Percentiles rank a stretch among this genome's conserved stretches.
Conservation (phyloP, 1,284 basidiomycete species). For the Kalmanozyma brasiliensis region DNA sequence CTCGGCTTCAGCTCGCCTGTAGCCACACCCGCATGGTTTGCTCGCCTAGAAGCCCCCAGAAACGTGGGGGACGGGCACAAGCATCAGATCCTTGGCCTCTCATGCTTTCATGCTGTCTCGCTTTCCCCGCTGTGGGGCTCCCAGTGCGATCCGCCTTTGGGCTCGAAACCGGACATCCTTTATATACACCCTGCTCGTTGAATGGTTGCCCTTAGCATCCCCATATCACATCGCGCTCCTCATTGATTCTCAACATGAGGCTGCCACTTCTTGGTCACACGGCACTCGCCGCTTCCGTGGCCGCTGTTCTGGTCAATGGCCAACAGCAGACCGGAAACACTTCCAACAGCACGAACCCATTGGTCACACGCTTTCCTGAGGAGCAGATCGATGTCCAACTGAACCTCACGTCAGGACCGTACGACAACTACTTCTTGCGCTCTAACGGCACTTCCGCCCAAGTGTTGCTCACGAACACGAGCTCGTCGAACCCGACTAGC, state of each 20-base stretch:
- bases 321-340: slow-evolving; percentile 14
- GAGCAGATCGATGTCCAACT: slow-evolving; percentile 27
- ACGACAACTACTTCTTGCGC: slow-evolving; percentile 71
- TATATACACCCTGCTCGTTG: too few species aligned
- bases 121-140: too few species aligned
- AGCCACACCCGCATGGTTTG: too few species aligned
- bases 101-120: background rate
- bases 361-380: slow-evolving; percentile 27
- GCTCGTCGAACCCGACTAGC: slow-evolving; percentile 38
- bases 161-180: too few species aligned
- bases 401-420: slow-evolving; percentile 47
- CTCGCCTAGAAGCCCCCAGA: too few species aligned
- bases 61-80: too few species aligned
- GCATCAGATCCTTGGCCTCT: background rate
- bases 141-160: too few species aligned
- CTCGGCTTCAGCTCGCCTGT: too few species aligned
- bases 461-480: slow-evolving; percentile 68
- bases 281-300: slow-evolving; percentile 8
- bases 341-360: slow-evolving; percentile 14
- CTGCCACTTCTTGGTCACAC: slow-evolving; percentile 4
- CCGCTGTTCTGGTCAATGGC: slow-evolving; percentile 6
- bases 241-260: slow-evolving; percentile 48
- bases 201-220: too few species aligned
- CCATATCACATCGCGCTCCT: too few species aligned
- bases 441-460: slow-evolving; percentile 69